Conservation (phyloP, 495 filamentous ascomycete species). For the Penicillium cataractarum region DNA sequence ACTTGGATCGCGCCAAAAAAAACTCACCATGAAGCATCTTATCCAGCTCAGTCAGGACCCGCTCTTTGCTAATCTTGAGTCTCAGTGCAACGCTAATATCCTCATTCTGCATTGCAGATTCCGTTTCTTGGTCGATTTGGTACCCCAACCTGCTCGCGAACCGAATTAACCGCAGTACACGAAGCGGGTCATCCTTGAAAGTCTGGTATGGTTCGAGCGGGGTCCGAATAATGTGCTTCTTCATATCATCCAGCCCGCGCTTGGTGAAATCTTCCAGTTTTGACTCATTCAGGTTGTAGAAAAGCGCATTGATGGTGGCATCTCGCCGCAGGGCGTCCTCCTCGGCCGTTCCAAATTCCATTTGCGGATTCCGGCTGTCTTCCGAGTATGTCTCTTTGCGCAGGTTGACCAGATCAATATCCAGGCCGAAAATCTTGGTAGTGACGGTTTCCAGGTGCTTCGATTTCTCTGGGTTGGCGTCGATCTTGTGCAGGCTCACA, state of each 20-base stretch:
- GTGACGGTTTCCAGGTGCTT: constrained; percentile 96
- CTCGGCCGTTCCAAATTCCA: constrained; percentile 90
- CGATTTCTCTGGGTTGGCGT: constrained; percentile 92
- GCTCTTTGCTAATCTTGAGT: constrained; percentile 89
- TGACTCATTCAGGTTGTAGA: constrained; percentile 82
- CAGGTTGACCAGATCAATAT: constrained; percentile 93
- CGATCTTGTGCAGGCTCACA: constrained; percentile 70
- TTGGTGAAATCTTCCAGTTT: constrained; percentile 84
- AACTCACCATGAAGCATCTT: constrained; percentile 82
- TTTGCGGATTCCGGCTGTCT: constrained; percentile 84
- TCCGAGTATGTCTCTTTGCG: constrained; percentile 87
- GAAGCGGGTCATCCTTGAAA: constrained; percentile 91
- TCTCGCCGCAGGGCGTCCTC: constrained; percentile 91
- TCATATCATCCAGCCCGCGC: constrained; percentile 74
- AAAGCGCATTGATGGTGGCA: constrained; percentile 93
- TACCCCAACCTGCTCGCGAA: constrained; percentile 88
- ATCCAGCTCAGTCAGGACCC: constrained; percentile 79
- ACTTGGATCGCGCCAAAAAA: not conserved
- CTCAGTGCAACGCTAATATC: constrained; percentile 76
- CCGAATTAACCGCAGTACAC: constrained; percentile 84
- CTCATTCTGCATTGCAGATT: constrained; percentile 72
- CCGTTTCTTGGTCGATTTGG: constrained; percentile 66
- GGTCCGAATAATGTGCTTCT: constrained; percentile 72
- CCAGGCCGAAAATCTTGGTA: constrained; percentile 80
- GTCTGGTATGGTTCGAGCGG: constrained; percentile 89